Percentiles rank a stretch among this genome's conserved stretches.
Evolutionary conservation across 306 rosid genomes (phyloP).

Genomic region (Prunus davidiana): DNA sequence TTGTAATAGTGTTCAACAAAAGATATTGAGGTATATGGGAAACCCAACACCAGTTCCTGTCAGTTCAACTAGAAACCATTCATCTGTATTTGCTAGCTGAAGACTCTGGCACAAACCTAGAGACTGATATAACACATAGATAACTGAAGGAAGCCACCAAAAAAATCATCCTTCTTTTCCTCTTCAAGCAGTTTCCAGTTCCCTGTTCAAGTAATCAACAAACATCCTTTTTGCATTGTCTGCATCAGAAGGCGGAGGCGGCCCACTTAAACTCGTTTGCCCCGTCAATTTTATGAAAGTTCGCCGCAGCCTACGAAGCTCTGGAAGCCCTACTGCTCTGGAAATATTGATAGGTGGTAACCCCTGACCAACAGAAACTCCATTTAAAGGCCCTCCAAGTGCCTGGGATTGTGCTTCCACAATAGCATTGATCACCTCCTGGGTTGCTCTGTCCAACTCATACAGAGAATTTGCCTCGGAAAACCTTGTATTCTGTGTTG

Average conservation of each 20-base stretch:
- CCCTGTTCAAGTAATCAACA: conserved; percentile 93
- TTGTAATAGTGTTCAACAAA: not conserved
- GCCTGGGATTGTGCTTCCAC: conserved; percentile 88
- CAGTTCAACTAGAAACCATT: not conserved
- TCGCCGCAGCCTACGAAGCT: conserved; percentile 75
- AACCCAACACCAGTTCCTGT: not conserved
- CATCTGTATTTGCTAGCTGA: not conserved
- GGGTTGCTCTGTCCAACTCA: conserved; percentile 87
- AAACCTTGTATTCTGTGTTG: conserved; percentile 65
- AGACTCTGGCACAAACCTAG: not conserved
- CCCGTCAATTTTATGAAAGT: conserved; percentile 88
- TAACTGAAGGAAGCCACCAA: not conserved
- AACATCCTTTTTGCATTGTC: conserved; percentile 92
- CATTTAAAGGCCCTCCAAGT: conserved; percentile 74
- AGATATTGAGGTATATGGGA: not conserved
- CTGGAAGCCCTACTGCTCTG: conserved; percentile 72
- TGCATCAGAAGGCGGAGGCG: conserved; percentile 83
- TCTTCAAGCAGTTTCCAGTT: conserved; percentile 64
- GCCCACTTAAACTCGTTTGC: conserved; percentile 92
- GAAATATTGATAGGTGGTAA: conserved; percentile 59
- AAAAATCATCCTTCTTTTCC: not conserved
- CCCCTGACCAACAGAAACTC: conserved; percentile 65
- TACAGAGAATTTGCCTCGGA: conserved; percentile 80
- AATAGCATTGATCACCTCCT: conserved; percentile 68
- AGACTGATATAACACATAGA: not conserved